Base-by-base conservation (phyloP, 192 early-diverging fungal species). In the Glomus cerebriforme region DNA sequence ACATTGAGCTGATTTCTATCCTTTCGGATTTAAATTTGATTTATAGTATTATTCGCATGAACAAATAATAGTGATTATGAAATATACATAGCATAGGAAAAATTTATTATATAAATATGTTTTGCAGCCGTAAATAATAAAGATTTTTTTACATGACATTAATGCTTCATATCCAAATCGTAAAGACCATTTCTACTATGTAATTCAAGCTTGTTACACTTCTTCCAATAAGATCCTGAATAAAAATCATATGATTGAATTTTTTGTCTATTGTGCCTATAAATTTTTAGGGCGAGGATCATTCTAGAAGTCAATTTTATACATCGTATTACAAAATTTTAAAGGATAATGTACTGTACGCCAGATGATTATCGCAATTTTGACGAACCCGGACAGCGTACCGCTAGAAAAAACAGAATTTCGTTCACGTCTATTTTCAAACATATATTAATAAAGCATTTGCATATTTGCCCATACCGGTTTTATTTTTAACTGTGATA, bases 41-140 rank as follows among this genome's bases (percentile, higher is more conserved):
- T 34, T 70, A 22, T 70, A 70, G 34, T 70, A 70, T 45, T 37
- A 70, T 34, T 70, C 35, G 37, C n/a, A 6, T 70, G 32, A 45
- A 70, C 67, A 69, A 69, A 69, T 69, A 35, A 69, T 70, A 32
- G 2, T 26, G 10, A 22, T 26, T 70, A 10, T 31, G 8, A 43
- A 69, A 69, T 69, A 69, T 24, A 69, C 68, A 70, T 35, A 35
- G 34, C 68, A 70, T 70, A 35, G 34, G 68, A 70, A 22, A 54
- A 54, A 54, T 54, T 54, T 54, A 54, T 4, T 54, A 54, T 54
- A 34, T 70, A 43, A 70, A 26, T 70, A 43, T 70, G 43, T 43
- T 70, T 70, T 70, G 68, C 37, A 70, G 37, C 37, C n/a, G n/a
- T 70, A 70, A 35, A 70, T 70, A 43, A 70, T 70, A 70, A 70